Evolutionary conservation across 2,329 filamentous ascomycete genomes (phyloP).

Genomic region (Scleromitrula shiraiana): DNA sequence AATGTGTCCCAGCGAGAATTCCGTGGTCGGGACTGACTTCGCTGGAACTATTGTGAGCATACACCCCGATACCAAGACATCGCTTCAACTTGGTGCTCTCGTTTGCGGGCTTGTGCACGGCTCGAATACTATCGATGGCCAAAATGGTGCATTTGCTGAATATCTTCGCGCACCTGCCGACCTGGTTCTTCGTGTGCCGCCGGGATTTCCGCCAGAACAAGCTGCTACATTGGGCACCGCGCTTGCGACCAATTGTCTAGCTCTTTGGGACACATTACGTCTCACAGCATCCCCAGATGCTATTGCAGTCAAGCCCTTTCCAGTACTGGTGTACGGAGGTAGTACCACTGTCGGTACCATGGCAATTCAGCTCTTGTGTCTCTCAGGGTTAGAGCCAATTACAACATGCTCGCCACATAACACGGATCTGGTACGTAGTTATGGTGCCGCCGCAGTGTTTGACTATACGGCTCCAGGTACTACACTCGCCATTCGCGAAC

Average conservation of each 20-base stretch:
- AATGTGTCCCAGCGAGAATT: not conserved
- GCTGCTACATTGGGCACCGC: not conserved
- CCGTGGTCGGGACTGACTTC: slow-evolving; percentile 1
- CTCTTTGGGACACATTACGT: not conserved
- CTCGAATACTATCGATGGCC: not conserved
- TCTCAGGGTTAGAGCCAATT: slow-evolving; percentile 16
- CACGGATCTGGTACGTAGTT: not conserved
- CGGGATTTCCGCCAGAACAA: not conserved
- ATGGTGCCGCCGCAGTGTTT: not conserved
- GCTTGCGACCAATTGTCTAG: not conserved
- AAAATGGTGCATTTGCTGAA: not conserved
- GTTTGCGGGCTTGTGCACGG: not conserved
- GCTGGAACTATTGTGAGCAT: not conserved
- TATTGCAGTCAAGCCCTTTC: not conserved
- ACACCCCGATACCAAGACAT: not conserved
- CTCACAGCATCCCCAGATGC: not conserved
- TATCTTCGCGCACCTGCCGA: not conserved
- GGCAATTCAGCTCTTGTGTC: not conserved
- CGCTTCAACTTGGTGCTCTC: not conserved
- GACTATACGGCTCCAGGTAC: not conserved
- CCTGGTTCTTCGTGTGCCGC: not conserved
- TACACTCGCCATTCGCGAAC: not conserved
- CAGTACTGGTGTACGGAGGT: not conserved
- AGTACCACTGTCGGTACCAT: slow-evolving; percentile 1
- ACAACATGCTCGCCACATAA: slow-evolving; percentile 32